Conservation (phyloP, 1,139 yeast genomes). For the Taphrina sp. region DNA sequence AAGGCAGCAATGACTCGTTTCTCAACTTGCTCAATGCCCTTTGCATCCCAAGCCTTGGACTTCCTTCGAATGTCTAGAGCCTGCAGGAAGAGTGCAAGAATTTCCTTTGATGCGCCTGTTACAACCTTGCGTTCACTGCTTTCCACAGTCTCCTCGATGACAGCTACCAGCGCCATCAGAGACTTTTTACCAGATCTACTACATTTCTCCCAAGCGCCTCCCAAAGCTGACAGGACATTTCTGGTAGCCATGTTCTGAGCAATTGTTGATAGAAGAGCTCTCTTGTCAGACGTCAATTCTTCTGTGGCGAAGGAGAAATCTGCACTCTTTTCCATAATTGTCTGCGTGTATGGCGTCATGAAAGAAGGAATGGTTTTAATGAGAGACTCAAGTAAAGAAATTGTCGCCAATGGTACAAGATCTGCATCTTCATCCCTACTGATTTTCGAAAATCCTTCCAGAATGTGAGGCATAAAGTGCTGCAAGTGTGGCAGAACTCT, state of each 20-base stretch:
- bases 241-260: slow-evolving; percentile 31
- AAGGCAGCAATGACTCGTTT: slow-evolving; percentile 72
- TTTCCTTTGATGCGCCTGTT: slow-evolving; percentile 63
- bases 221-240: slow-evolving; percentile 31
- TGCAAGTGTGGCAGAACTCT: slow-evolving; percentile 83
- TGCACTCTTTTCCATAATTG: slow-evolving; percentile 26
- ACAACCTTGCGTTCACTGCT: slow-evolving; percentile 47
- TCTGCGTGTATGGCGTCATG: slow-evolving; percentile 64
- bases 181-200: slow-evolving; percentile 32
- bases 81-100: slow-evolving; percentile 67
- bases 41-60: slow-evolving; percentile 57
- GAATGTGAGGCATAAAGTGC: slow-evolving; percentile 72
- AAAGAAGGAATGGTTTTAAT: slow-evolving; percentile 85
- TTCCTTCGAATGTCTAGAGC: slow-evolving; percentile 64
- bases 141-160: slow-evolving; percentile 34
- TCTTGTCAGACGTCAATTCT: slow-evolving; percentile 14
- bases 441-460: slow-evolving; percentile 56
- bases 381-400: slow-evolving; percentile 70
- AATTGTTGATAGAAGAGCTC: slow-evolving; percentile 27
- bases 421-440: slow-evolving; percentile 40
- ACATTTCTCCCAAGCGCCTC: slow-evolving; percentile 31
- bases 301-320: slow-evolving; percentile 31
- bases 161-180: slow-evolving; percentile 27
- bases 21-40: slow-evolving; percentile 78
- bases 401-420: slow-evolving; percentile 50